Evolutionary conservation across 352 stramenopile genomes (phyloP).

Genomic region (Phytopythium cucurbitacearum): DNA sequence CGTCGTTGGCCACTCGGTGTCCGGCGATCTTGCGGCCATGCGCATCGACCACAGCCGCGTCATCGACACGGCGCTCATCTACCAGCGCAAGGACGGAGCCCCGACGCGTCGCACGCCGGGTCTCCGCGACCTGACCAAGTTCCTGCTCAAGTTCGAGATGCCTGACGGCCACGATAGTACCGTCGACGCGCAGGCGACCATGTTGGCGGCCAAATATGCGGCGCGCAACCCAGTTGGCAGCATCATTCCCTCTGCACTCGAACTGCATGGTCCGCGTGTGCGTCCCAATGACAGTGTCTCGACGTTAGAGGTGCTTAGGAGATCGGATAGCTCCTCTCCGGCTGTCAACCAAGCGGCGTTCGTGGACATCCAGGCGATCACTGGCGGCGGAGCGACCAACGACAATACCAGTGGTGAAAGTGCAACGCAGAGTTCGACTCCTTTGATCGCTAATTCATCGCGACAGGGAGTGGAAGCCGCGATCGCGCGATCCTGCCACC

Average conservation of each 20-base stretch:
- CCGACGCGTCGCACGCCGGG: conserved; percentile 41
- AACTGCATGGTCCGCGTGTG: conserved; percentile 49
- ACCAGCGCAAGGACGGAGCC: conserved; percentile 44
- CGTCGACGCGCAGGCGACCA: conserved; percentile 81
- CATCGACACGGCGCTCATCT: conserved; percentile 84
- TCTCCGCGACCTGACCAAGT: conserved; percentile 74
- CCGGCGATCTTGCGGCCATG: conserved; percentile 69
- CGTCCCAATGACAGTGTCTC: background rate
- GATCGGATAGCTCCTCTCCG: background rate
- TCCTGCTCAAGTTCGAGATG: conserved; percentile 81
- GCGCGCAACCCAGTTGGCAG: conserved; percentile 40
- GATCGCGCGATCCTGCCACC: conserved; percentile 56
- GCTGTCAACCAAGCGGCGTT: conserved; percentile 27
- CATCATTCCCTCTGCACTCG: conserved; percentile 65
- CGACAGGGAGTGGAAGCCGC: conserved; percentile 12
- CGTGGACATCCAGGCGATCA: conserved; percentile 23
- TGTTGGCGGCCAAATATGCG: conserved; percentile 83
- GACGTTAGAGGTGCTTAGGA: too few species aligned
- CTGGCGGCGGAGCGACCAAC: background rate
- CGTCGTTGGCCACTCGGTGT: conserved; percentile 77
- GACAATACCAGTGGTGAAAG: too few species aligned
- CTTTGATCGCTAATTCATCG: background rate
- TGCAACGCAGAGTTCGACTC: background rate
- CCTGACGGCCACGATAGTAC: conserved; percentile 81
- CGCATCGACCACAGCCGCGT: conserved; percentile 72